Conservation (phyloP, 116 monocot species). For the Thalassia testudinum region DNA sequence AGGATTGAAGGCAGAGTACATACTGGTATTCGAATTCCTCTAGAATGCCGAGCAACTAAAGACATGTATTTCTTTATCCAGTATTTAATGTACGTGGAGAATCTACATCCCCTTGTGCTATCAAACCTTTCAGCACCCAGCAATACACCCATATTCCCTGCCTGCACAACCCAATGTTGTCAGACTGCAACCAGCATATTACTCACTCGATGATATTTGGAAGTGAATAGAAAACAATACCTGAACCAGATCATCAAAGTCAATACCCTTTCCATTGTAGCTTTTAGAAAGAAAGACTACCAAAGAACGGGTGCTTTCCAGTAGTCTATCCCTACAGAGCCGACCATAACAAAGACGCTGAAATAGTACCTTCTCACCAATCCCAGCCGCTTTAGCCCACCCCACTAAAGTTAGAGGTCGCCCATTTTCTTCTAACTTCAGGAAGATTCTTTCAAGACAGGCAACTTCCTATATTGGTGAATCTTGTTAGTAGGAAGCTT, state of each 20-base stretch:
- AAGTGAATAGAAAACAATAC: slow-evolving; percentile 9
- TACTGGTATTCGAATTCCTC: slow-evolving; percentile 57
- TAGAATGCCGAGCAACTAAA: slow-evolving; percentile 37
- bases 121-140: slow-evolving; percentile 81
- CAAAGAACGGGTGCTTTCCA: slow-evolving; percentile 46
- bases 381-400: slow-evolving; percentile 60
- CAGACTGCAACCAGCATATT: not conserved
- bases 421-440: slow-evolving; percentile 32
- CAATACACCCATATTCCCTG: slow-evolving; percentile 52
- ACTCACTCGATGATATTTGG: not conserved
- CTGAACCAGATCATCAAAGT: slow-evolving; percentile 79
- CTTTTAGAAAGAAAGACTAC: slow-evolving; percentile 41
- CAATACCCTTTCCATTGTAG: slow-evolving; percentile 59
- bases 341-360: slow-evolving; percentile 40
- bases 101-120: slow-evolving; percentile 35
- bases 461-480: slow-evolving; percentile 27
- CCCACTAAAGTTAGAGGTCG: slow-evolving; percentile 15
- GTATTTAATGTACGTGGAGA: slow-evolving; percentile 63
- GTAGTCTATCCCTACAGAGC: slow-evolving; percentile 46
- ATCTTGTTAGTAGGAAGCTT: not conserved
- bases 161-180: slow-evolving; percentile 22
- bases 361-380: slow-evolving; percentile 33
- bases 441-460: slow-evolving; percentile 27
- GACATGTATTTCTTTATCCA: slow-evolving; percentile 75
- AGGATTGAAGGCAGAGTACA: slow-evolving; percentile 1